These are phyloP conservation scores for Jaapia argillacea DNA, from an alignment of 768 basidiomycete genomes.

Conservation along the genomic window DNA sequence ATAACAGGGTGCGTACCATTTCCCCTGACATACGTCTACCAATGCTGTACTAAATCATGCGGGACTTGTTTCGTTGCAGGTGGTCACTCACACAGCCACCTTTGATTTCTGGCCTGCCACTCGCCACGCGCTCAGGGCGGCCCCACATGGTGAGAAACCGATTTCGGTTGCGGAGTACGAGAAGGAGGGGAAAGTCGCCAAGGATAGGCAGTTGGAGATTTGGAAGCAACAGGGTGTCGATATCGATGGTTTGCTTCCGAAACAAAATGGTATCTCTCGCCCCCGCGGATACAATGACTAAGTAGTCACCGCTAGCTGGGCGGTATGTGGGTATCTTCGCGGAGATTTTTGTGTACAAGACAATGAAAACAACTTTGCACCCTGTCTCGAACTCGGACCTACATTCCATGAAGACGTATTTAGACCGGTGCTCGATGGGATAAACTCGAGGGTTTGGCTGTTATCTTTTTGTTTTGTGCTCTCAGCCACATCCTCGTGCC, in stretches of 20 bases:
- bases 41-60: not conserved
- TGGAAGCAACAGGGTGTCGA: conserved; percentile 59
- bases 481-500: too few relatives aligned
- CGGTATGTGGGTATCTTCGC: too few relatives aligned
- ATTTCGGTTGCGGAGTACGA: conserved; percentile 69
- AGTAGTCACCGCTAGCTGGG: conserved; percentile 5
- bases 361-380: too few relatives aligned
- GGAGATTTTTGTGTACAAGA: too few relatives aligned
- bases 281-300: conserved; percentile 55
- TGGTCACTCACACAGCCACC: conserved; percentile 70
- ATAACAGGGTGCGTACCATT: conserved; percentile 48
- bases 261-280: conserved; percentile 21
- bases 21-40: not conserved
- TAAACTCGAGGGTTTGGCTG: too few relatives aligned
- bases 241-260: conserved; percentile 15
- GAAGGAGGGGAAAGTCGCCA: conserved; percentile 51
- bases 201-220: conserved; percentile 63
- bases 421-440: too few relatives aligned
- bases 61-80: conserved; percentile 22
- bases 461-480: too few relatives aligned
- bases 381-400: too few relatives aligned
- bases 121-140: conserved; percentile 72
- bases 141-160: conserved; percentile 74
- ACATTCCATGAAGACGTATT: too few relatives aligned
- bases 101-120: conserved; percentile 77